Base-by-base conservation (phyloP, 768 basidiomycete species). In the Naematelia aurantialba region DNA sequence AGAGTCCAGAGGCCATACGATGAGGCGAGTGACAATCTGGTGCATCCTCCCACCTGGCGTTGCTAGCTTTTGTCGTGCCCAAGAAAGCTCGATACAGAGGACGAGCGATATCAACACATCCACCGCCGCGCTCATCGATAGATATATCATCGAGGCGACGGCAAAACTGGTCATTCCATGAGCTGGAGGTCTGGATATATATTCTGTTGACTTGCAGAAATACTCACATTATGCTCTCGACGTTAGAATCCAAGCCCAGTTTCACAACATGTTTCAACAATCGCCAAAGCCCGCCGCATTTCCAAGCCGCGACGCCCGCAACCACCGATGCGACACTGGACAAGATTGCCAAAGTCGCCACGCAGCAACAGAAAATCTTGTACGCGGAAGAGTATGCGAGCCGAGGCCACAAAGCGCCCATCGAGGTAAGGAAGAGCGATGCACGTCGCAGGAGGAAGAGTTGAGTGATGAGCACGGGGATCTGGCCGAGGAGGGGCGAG, bases 381-480 rank as follows among this genome's bases (percentile, higher is more conserved):
- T 39, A 17, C 17, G 17, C 8, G 8, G 8, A 39, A 39, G 49
- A 29, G 11, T 54, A 48, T 10, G 67, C 60, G 2, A 69, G 31
- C 22, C 31, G 45, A 0, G 67, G 70, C 67, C 65, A 72, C 1
- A 72, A 44, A 1, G 60, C 8, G 12, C 55, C 56, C 3, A 69
- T 49, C 4, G 63, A 68, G 4, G 62, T 52, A 27, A 72, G 26
- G 58, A 72, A 72, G 34, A 62, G 55, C 26, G 56, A 42, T 13
- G 60, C 55, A 13, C 70, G 60, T 12, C 61, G 67, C 1, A 71
- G 55, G 14, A 69, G 60, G 55, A 69, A 69, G 5, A 57, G 17
- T 50, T 72, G 70, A n/a, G 65, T 63, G 47, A 71, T 45, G 13
- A 63, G 19, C 10, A 65, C 49, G 22, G 67, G 67, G 22, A 71